These are phyloP conservation scores for Stenogyne calaminthoides DNA, from an alignment of 305 asterid genomes.

Conservation along the genomic window DNA sequence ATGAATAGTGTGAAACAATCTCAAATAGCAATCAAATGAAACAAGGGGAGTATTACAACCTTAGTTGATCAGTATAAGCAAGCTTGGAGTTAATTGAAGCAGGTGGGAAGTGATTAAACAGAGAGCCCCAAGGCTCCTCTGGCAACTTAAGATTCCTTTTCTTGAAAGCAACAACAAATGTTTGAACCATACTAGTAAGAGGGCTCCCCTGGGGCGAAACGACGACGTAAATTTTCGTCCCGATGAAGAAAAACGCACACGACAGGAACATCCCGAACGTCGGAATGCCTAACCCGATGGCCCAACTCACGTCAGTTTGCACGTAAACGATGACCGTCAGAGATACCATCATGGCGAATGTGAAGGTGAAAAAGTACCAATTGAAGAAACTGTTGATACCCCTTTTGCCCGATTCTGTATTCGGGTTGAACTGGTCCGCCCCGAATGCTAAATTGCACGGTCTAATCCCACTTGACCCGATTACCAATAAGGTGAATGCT, in stretches of 20 bases:
- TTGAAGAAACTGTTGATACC: constrained; percentile 71
- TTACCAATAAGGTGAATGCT: constrained; percentile 42
- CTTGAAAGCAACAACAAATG: constrained; percentile 52
- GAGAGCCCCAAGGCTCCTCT: constrained; percentile 40
- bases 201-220: constrained; percentile 64
- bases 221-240: constrained; percentile 54
- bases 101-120: constrained; percentile 42
- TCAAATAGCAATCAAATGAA: neutral
- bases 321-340: constrained; percentile 62
- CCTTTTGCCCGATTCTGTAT: constrained; percentile 55
- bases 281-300: constrained; percentile 62
- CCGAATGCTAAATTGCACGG: constrained; percentile 80
- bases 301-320: constrained; percentile 59
- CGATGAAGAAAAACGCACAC: constrained; percentile 51
- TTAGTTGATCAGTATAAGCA: constrained; percentile 49
- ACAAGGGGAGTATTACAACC: constrained; percentile 33
- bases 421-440: constrained; percentile 77
- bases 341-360: constrained; percentile 67
- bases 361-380: constrained; percentile 75
- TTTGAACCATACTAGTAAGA: constrained; percentile 48
- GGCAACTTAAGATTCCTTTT: constrained; percentile 52
- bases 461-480: constrained; percentile 76
- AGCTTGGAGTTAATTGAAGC: constrained; percentile 53
- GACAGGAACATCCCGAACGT: constrained; percentile 61
- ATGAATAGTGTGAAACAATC: too few relatives aligned